Conservation (phyloP, 805 yeast species). For the Candida alai region DNA sequence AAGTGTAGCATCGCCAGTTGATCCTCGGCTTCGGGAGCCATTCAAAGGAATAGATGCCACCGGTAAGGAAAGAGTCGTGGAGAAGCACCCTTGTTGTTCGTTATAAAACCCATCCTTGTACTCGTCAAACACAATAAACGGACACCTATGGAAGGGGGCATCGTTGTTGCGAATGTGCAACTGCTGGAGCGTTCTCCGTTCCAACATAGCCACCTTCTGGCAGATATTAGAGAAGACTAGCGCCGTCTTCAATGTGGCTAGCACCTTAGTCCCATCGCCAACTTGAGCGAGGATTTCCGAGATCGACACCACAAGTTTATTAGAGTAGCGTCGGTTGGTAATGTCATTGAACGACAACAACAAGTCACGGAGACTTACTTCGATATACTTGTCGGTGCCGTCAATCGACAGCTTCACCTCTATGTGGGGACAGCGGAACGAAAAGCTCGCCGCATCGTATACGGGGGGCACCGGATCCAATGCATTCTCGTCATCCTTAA, state of each 20-base stretch:
- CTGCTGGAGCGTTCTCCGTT: constrained; percentile 53
- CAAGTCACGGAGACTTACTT: constrained; percentile 18
- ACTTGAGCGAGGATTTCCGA: constrained; percentile 38
- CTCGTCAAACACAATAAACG: constrained; percentile 60
- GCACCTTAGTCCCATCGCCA: constrained; percentile 10
- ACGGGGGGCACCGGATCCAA: constrained; percentile 53
- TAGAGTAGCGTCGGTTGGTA: constrained; percentile 62
- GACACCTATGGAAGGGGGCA: constrained; percentile 76
- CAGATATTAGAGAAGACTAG: constrained; percentile 56
- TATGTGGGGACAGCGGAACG: constrained; percentile 51
- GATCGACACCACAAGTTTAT: constrained; percentile 46
- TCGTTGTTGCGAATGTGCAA: constrained; percentile 68
- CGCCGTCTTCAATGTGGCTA: constrained; percentile 53
- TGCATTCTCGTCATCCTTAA: constrained; percentile 72
- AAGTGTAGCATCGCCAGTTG: no score
- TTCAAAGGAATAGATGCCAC: constrained; percentile 27
- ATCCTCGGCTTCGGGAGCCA: no score
- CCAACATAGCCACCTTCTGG: constrained; percentile 45
- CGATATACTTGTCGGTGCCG: constrained; percentile 6
- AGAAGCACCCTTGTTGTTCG: constrained; percentile 48
- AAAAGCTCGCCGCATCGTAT: constrained; percentile 66
- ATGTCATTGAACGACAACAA: constrained; percentile 59
- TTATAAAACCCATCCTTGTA: constrained; percentile 46
- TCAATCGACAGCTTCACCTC: constrained; percentile 30
- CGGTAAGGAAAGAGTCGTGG: constrained; percentile 63